Conservation (phyloP, 768 basidiomycete genomes). For the Lyophyllum shimeji region DNA sequence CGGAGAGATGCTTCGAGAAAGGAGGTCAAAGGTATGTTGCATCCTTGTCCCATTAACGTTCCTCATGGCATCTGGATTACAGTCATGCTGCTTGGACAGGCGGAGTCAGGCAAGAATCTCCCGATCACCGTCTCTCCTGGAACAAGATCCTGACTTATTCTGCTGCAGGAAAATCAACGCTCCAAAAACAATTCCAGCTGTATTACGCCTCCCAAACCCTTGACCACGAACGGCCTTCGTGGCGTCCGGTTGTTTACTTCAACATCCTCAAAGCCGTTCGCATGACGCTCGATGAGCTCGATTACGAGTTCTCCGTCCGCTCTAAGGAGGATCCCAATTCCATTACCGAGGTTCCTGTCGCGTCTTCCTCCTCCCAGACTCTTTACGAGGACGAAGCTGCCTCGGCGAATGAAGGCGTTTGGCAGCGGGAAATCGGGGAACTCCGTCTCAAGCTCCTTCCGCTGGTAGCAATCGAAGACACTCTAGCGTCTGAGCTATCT, state of each 20-base stretch:
- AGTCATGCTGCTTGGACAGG: slow-evolving; percentile 80
- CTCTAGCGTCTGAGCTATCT: slow-evolving; percentile 66
- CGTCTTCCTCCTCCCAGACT: slow-evolving; percentile 16
- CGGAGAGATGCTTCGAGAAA: slow-evolving; percentile 40
- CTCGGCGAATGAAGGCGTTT: background rate
- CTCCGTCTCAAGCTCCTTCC: slow-evolving; percentile 60
- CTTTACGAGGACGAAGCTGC: background rate
- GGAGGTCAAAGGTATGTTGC: slow-evolving; percentile 49
- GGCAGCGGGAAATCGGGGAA: slow-evolving; percentile 40
- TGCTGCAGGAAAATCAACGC: slow-evolving; percentile 69
- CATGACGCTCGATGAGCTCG: slow-evolving; percentile 71
- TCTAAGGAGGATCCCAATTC: slow-evolving; percentile 12
- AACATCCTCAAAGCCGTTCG: slow-evolving; percentile 81
- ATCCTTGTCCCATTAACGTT: background rate
- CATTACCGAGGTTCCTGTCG: slow-evolving; percentile 18
- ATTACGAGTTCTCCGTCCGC: slow-evolving; percentile 46
- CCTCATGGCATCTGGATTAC: background rate
- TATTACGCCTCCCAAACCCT: slow-evolving; percentile 73
- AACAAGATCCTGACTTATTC: background rate
- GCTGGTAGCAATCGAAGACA: slow-evolving; percentile 64
- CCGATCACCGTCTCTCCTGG: background rate
- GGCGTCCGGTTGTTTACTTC: slow-evolving; percentile 81
- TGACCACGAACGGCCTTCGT: slow-evolving; percentile 69
- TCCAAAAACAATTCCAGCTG: slow-evolving; percentile 84
- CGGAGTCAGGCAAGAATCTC: slow-evolving; percentile 52